These are phyloP conservation scores for Eragrostis tef DNA, from an alignment of 202 grass and related monocot species.

Conservation along the genomic window DNA sequence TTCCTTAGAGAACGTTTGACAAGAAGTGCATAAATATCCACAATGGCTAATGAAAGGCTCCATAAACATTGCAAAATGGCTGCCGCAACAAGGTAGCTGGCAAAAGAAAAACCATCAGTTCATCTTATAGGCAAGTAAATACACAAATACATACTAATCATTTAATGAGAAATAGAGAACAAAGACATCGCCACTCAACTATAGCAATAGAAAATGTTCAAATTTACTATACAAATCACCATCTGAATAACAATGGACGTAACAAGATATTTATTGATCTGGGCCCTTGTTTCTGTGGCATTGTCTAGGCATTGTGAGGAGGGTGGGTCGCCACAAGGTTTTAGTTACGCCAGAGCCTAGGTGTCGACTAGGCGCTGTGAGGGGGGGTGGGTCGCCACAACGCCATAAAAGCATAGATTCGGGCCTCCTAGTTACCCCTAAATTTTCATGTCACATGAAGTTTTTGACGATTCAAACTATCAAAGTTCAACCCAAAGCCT, in stretches of 20 bases:
- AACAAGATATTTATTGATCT: background rate
- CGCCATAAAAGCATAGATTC: too few species aligned
- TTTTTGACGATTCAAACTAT: background rate
- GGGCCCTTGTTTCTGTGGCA: too few species aligned
- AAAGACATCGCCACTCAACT: background rate
- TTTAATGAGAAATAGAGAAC: background rate
- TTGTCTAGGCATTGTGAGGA: too few species aligned
- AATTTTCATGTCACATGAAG: background rate
- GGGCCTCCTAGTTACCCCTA: background rate
- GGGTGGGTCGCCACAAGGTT: too few species aligned
- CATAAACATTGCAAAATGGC: constrained; percentile 83
- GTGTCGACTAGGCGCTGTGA: too few species aligned
- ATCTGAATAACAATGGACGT: background rate
- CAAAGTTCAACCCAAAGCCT: constrained; percentile 11
- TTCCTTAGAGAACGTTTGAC: constrained; percentile 80
- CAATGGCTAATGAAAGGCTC: constrained; percentile 82
- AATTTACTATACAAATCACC: background rate
- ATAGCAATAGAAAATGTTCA: background rate
- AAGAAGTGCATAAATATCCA: constrained; percentile 92
- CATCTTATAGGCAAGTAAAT: background rate
- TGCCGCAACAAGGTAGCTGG: constrained; percentile 87
- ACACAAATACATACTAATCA: constrained; percentile 15
- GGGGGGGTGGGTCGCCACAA: too few species aligned
- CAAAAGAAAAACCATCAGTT: constrained; percentile 43
- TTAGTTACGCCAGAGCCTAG: too few species aligned